Evolutionary conservation across 2,329 filamentous ascomycete genomes (phyloP), one percentile per base, ranked within the genome.

Genomic region (Colletotrichum sp.): DNA sequence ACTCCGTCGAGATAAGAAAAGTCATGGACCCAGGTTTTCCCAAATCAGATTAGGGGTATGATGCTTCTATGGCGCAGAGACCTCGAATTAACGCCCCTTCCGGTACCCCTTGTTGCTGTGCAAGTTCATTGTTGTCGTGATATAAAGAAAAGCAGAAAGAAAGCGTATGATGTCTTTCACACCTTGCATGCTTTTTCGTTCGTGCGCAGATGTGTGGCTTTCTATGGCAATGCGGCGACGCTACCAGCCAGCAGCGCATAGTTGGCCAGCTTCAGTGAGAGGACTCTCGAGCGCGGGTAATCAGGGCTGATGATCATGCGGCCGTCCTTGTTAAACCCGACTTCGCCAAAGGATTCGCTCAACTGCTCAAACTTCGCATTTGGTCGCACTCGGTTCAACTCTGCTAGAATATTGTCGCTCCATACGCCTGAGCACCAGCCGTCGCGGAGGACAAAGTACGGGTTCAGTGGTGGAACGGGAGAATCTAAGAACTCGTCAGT

Each of bases 351-450:
- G 3, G 89, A 91, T 69, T 95, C 92, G 15, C 89, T 88, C 71
- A 95, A 87, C 78, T 94, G 90, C 59, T 90, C 86, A 79, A 93
- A 95, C 2, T 86, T 84, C 5, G 89, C 89, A 3, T 86, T 83
- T 1, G 93, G 93, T 8, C 93, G 89, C 15, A 90, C 88, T 49
- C 87, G 86, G 36, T 88, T 87, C 69, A 96, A 88, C 73, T 91
- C 89, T 28, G 89, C 85, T 12, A 95, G 85, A 62, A 95, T 95
- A 9, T 86, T 82, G 10, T 93, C 90, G 81, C 92, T 95, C 94
- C 94, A 96, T 3, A 96, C 89, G 7, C 94, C 94, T 2, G 91
- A 92, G 79, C 92, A 94, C 80, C 87, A 85, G 49, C 90, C 90
- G 63, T 92, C 87, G 39, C 89, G 86, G 57, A 95, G 85, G 72